phyloP scores from a whole-genome alignment of 169 alveolate species.

The Plasmodium knowlesi region DNA sequence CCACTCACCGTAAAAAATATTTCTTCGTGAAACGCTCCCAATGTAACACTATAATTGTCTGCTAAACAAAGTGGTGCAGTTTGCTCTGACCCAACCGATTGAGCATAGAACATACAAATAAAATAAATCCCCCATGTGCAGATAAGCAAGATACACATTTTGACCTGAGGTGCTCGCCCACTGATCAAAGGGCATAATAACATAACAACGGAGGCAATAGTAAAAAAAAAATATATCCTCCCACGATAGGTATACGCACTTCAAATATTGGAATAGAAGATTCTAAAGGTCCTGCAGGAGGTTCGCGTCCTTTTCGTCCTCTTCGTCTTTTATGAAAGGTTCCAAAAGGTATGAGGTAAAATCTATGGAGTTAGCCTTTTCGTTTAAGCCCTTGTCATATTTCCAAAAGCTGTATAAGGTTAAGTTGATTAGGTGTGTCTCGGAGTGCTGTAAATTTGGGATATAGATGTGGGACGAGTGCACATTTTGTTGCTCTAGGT shows the following conservation, averaged over 20 bases:
- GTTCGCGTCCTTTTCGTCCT: constrained; percentile 35
- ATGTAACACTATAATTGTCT: not conserved
- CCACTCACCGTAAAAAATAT: not conserved
- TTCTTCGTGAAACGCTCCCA: not conserved
- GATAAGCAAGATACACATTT: not conserved
- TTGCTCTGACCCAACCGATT: not conserved
- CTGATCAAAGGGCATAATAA: not conserved
- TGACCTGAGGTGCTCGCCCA: not conserved
- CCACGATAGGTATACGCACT: not conserved
- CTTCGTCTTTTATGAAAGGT: constrained; percentile 60
- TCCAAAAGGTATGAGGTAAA: constrained; percentile 71
- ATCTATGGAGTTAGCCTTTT: constrained; percentile 28
- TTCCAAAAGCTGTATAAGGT: constrained; percentile 75
- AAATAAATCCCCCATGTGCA: not conserved
- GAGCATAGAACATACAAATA: not conserved
- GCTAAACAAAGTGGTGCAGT: not conserved
- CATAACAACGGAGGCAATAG: not conserved
- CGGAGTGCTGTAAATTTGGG: constrained; percentile 57
- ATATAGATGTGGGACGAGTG: constrained; percentile 61
- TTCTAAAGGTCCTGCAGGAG: constrained; percentile 52
- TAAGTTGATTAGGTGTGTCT: constrained; percentile 56
- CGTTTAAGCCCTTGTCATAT: constrained; percentile 46
- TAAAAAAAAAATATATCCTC: no score
- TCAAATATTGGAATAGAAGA: not conserved
- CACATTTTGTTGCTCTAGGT: constrained; percentile 57